Conservation (phyloP, 108 stramenopile genomes). For the Nannochloropsis gaditana region DNA sequence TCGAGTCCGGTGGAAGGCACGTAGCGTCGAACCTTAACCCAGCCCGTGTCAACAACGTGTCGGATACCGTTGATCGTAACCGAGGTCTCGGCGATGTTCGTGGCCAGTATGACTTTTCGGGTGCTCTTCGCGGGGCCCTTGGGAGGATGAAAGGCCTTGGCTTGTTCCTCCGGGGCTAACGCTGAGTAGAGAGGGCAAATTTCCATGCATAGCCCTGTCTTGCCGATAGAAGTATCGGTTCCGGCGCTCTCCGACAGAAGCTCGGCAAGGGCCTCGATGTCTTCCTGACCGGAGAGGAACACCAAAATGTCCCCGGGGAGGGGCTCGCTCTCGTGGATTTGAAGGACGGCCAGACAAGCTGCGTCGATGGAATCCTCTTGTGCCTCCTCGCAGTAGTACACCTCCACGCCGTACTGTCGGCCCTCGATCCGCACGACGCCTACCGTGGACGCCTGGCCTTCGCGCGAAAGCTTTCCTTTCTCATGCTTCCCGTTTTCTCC, state of each 20-base stretch:
- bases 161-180: slow-evolving; percentile 27
- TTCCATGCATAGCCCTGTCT: slow-evolving; percentile 24
- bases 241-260: slow-evolving; percentile 61
- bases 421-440: slow-evolving; percentile 74
- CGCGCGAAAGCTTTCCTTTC: neutral
- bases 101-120: slow-evolving; percentile 68
- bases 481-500: neutral
- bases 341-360: slow-evolving; percentile 68
- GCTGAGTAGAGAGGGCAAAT: neutral
- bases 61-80: slow-evolving; percentile 77
- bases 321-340: slow-evolving; percentile 68
- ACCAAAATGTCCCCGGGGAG: slow-evolving; percentile 68
- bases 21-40: slow-evolving; percentile 39
- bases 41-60: slow-evolving; percentile 60
- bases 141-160: slow-evolving; percentile 22
- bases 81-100: slow-evolving; percentile 87
- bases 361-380: slow-evolving; percentile 46
- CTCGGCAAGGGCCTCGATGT: slow-evolving; percentile 63
- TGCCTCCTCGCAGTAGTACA: slow-evolving; percentile 26
- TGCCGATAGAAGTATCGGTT: slow-evolving; percentile 49
- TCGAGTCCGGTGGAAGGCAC: slow-evolving; percentile 62
- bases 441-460: slow-evolving; percentile 8
- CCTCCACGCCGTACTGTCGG: slow-evolving; percentile 70
- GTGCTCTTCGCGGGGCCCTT: neutral
- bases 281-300: slow-evolving; percentile 96